Evolutionary conservation across 805 yeast species (phyloP), one percentile per base, ranked within the genome.

Genomic region (Priceomyces fermenticarens): DNA sequence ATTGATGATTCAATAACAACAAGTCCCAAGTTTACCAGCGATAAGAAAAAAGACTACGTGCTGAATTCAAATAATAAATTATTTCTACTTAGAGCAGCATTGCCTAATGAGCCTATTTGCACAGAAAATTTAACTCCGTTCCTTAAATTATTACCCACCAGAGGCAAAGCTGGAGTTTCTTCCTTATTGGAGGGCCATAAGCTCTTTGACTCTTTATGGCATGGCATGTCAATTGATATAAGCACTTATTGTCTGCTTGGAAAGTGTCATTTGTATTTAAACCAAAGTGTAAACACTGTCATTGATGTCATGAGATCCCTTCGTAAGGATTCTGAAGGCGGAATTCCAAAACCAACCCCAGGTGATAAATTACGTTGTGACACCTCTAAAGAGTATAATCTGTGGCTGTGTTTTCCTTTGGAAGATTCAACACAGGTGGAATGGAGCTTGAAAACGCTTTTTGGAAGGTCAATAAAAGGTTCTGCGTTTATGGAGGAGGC

Each of bases 71-170:
- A 33, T 12, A 52, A 77, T 41, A 57, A 70, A 3, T 55, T 81
- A 17, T 85, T 70, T 52, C 62, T 83, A 14, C 57, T 90, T 47
- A 73, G 95, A 45, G 96, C 97, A 5, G 86, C 97, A 0, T 74
- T 93, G 37, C 97, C 99, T 1, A 79, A 91, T 46, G 99, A 93
- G 57, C 96, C 97, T 0, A 82, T 93, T 12, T 93, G 99, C 63
- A 93, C 99, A 0, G 99, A 93, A 60, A 93, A 93, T 63, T 72
- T 93, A 56, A 91, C 99, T 0, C 98, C 99, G 0, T 88, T 91
- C 51, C 62, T 93, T 46, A 90, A 89, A 57, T 69, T 93, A 45
- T 72, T 93, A 23, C 98, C 99, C 3, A 86, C 97, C 9, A 83
- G 88, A 56, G 97, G 97, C 2, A 85, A 83, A 58, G 81, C 95